These are phyloP conservation scores for Penicillium bialowiezense DNA, from an alignment of 495 filamentous ascomycete genomes.

Conservation along the genomic window DNA sequence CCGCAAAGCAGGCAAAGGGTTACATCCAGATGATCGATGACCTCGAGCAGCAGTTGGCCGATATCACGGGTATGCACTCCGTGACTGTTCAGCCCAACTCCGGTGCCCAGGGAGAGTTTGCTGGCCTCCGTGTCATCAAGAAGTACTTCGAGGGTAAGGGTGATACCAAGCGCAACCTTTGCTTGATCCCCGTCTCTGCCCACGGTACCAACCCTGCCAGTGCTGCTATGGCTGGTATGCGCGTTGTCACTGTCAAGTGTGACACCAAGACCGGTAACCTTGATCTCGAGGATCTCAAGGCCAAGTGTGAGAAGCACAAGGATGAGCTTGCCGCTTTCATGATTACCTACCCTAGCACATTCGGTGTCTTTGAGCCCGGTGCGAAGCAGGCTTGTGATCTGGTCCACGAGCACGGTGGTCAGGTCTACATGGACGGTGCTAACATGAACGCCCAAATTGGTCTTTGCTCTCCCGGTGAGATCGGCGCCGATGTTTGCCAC, in stretches of 20 bases:
- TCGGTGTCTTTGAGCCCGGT: slow-evolving; percentile 91
- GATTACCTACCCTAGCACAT: slow-evolving; percentile 98
- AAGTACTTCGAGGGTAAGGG: slow-evolving; percentile 72
- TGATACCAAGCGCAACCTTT: slow-evolving; percentile 78
- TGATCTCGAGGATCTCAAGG: slow-evolving; percentile 79
- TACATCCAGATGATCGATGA: slow-evolving; percentile 69
- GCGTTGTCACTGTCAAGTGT: slow-evolving; percentile 91
- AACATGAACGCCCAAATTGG: slow-evolving; percentile 99
- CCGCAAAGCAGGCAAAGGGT: slow-evolving; percentile 59
- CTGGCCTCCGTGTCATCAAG: slow-evolving; percentile 88
- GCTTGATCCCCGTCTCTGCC: slow-evolving; percentile 93
- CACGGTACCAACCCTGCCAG: slow-evolving; percentile 98
- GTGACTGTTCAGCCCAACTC: slow-evolving; percentile 96
- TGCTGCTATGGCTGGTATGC: slow-evolving; percentile 97
- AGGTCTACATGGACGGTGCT: slow-evolving; percentile 99
- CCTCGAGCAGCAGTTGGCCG: slow-evolving; percentile 71
- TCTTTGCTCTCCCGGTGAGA: slow-evolving; percentile 93
- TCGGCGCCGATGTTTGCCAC: slow-evolving; percentile 97
- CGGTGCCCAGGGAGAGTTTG: slow-evolving; percentile 94
- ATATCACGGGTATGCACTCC: slow-evolving; percentile 87
- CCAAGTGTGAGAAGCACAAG: slow-evolving; percentile 84
- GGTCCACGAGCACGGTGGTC: slow-evolving; percentile 85
- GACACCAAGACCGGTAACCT: slow-evolving; percentile 85
- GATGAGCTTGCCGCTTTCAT: slow-evolving; percentile 91
- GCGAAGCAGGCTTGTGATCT: slow-evolving; percentile 83